Evolutionary conservation across 148 eudicot species (phyloP).

Genomic region (Pharnaceum exiguum): DNA sequence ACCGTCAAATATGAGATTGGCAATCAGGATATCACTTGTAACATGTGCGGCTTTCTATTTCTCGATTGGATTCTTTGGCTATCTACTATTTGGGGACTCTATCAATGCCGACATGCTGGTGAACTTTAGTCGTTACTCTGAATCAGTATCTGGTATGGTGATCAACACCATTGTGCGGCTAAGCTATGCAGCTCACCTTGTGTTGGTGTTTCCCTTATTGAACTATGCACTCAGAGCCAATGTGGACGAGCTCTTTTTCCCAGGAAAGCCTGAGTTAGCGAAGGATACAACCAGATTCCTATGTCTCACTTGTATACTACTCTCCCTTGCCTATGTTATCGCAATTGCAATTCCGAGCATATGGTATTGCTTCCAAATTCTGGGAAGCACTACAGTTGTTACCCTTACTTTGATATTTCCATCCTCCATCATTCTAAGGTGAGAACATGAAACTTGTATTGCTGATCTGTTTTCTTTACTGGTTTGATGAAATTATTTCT

Average conservation of each 20-base stretch:
- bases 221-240: constrained; percentile 71
- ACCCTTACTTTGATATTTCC: constrained; percentile 84
- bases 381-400: constrained; percentile 86
- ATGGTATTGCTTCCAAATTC: constrained; percentile 90
- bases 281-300: constrained; percentile 49
- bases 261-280: constrained; percentile 37
- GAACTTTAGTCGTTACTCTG: constrained; percentile 61
- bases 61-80: constrained; percentile 88
- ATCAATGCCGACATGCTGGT: constrained; percentile 89
- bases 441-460: too few relatives aligned
- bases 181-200: constrained; percentile 83
- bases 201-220: constrained; percentile 85
- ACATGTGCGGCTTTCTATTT: constrained; percentile 72
- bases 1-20: constrained; percentile 75
- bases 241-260: constrained; percentile 66
- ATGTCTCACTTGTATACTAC: constrained; percentile 48
- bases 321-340: constrained; percentile 46
- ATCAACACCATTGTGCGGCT: constrained; percentile 59
- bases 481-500: background rate
- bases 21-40: constrained; percentile 67
- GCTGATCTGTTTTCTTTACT: constrained; percentile 2
- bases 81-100: constrained; percentile 79
- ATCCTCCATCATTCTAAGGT: constrained; percentile 74
- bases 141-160: constrained; percentile 34
- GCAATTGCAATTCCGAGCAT: constrained; percentile 78